Evolutionary conservation across 139 green algal genomes (phyloP).

Genomic region (Dunaliella sp.): DNA sequence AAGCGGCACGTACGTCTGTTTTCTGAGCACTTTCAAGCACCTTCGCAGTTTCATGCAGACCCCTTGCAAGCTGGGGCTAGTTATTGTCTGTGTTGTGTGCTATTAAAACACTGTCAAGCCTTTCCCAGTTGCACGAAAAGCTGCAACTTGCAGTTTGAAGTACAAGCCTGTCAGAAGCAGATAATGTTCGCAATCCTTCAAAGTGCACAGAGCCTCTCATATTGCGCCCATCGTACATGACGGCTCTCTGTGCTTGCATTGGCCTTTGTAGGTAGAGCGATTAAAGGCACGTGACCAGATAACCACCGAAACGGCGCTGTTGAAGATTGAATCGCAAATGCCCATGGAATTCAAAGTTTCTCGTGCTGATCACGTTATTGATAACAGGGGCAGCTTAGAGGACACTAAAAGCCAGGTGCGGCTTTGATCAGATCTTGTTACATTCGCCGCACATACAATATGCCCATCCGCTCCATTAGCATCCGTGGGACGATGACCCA

Average conservation of each 20-base stretch:
- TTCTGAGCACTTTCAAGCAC: too few relatives aligned
- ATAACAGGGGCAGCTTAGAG: conserved; percentile 55
- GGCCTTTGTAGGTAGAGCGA: conserved; percentile 47
- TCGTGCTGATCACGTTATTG: conserved; percentile 52
- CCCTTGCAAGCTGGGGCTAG: too few relatives aligned
- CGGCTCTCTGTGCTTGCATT: background rate
- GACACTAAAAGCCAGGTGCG: conserved; percentile 41
- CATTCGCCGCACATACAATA: background rate
- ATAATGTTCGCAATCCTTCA: background rate
- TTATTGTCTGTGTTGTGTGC: too few relatives aligned
- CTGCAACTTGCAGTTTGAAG: background rate
- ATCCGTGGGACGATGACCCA: too few relatives aligned
- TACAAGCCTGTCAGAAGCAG: background rate
- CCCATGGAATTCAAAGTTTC: conserved; percentile 52
- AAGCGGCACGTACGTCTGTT: too few relatives aligned
- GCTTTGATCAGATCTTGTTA: background rate
- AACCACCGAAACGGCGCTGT: conserved; percentile 32
- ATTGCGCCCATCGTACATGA: too few relatives aligned
- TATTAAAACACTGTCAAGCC: background rate
- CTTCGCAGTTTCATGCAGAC: too few relatives aligned
- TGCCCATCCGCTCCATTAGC: too few relatives aligned
- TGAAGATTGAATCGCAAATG: conserved; percentile 67
- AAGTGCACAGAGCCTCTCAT: too few relatives aligned
- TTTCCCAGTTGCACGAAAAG: background rate
- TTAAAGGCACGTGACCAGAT: conserved; percentile 59